A percentile compares a stretch with the other conserved stretches of the same genome.
These are phyloP conservation scores for Phytophthora tubulina DNA, from an alignment of 352 stramenopile species.

Conservation along the genomic window DNA sequence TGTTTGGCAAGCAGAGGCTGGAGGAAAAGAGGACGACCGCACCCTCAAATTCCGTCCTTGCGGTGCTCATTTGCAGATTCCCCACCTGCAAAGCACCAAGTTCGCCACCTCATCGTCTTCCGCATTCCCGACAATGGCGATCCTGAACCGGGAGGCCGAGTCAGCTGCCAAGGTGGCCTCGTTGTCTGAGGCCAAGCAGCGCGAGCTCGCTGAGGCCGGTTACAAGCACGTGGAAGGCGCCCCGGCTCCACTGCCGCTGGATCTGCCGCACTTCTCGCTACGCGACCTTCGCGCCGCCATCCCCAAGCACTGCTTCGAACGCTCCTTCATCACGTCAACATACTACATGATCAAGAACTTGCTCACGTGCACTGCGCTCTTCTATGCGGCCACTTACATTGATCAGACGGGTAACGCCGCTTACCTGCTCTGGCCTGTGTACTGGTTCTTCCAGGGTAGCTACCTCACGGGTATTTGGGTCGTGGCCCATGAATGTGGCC, in stretches of 20 bases:
- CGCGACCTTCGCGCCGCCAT: slow-evolving; percentile 93
- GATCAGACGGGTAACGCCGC: slow-evolving; percentile 55
- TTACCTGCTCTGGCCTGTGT: slow-evolving; percentile 92
- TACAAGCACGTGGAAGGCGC: slow-evolving; percentile 81
- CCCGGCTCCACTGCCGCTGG: slow-evolving; percentile 82
- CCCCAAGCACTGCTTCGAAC: slow-evolving; percentile 97
- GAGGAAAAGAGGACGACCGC: too few relatives aligned
- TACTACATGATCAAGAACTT: slow-evolving; percentile 94
- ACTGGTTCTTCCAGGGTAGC: slow-evolving; percentile 98
- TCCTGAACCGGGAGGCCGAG: slow-evolving; percentile 71
- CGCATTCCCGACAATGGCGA: slow-evolving; percentile 51
- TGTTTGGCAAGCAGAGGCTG: too few relatives aligned
- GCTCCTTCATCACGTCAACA: slow-evolving; percentile 92
- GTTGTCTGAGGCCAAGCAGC: slow-evolving; percentile 50
- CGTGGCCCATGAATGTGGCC: slow-evolving; percentile 97
- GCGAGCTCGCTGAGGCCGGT: slow-evolving; percentile 65
- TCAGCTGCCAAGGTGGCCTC: slow-evolving; percentile 39
- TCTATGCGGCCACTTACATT: slow-evolving; percentile 88
- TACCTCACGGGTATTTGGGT: slow-evolving; percentile 98
- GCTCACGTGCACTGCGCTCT: slow-evolving; percentile 89
- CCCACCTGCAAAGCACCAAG: slow-evolving; percentile 24
- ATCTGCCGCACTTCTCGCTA: slow-evolving; percentile 88
- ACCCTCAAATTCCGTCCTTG: slow-evolving; percentile 13
- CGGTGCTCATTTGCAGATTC: slow-evolving; percentile 51
- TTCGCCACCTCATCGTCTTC: neutral